A percentile compares a stretch with the other conserved stretches of the same genome.
phyloP scores from a whole-genome alignment of 75 land plant genomes.

The Adiantum capillusveneris region DNA sequence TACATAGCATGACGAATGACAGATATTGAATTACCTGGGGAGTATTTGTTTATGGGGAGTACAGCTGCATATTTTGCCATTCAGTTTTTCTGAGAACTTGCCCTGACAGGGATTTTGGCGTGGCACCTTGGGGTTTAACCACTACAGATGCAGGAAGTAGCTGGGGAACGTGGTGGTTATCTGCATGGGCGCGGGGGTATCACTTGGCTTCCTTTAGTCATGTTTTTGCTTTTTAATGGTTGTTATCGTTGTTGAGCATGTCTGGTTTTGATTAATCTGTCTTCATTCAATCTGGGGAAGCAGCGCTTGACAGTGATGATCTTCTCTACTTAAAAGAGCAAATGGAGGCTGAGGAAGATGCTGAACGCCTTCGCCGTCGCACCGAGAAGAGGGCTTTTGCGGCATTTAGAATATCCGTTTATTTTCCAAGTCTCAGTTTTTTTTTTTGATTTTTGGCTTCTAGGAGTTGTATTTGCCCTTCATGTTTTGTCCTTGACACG shows the following conservation, averaged over 20 bases:
- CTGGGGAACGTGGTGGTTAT: slow-evolving; percentile 99
- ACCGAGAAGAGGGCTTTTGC: slow-evolving; percentile 98
- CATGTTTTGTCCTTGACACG: slow-evolving; percentile 16
- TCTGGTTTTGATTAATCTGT: not conserved
- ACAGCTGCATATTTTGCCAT: not conserved
- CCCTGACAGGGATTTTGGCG: slow-evolving; percentile 95
- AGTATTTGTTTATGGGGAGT: no score
- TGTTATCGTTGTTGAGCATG: no score
- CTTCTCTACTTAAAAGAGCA: slow-evolving; percentile 93
- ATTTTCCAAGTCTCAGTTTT: slow-evolving; percentile 1
- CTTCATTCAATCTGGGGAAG: slow-evolving; percentile 2
- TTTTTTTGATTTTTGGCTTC: not conserved
- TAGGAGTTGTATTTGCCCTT: no score
- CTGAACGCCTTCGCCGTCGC: slow-evolving; percentile 86
- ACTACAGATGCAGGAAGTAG: slow-evolving; percentile 98
- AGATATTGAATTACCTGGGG: no score
- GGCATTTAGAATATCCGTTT: slow-evolving; percentile 93
- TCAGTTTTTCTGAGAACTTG: slow-evolving; percentile 68
- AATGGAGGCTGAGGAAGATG: slow-evolving; percentile 99
- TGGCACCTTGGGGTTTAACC: slow-evolving; percentile 40
- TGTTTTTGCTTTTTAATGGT: no score
- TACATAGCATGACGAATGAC: no score
- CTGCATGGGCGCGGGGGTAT: slow-evolving; percentile 99
- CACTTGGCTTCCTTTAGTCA: slow-evolving; percentile 3
- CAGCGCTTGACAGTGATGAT: slow-evolving; percentile 99